Evolutionary conservation across 805 yeast genomes (phyloP).

Genomic region (Blastobotrys mokoenaii): DNA sequence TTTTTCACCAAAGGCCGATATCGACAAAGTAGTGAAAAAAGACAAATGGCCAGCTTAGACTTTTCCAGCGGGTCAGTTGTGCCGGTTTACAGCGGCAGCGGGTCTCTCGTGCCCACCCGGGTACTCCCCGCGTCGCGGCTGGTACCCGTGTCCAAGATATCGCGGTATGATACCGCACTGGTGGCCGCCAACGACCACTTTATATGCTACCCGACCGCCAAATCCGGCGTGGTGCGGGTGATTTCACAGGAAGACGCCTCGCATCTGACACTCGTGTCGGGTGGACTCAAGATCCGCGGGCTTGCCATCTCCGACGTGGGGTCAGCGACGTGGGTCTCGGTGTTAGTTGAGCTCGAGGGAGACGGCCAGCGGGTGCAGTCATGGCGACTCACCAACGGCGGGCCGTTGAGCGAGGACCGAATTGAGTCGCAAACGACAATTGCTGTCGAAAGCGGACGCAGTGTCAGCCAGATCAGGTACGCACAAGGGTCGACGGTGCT

Average conservation of each 20-base stretch:
- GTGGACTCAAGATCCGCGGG: conserved; percentile 1
- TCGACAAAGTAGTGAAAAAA: neutral
- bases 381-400: conserved; percentile 1
- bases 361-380: neutral
- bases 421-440: neutral
- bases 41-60: conserved; percentile 1
- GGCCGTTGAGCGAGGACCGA: neutral
- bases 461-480: too few relatives aligned
- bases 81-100: neutral
- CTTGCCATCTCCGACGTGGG: conserved; percentile 2
- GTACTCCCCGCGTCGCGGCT: neutral
- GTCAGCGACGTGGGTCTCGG: conserved; percentile 1
- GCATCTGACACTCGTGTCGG: conserved; percentile 9
- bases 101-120: neutral
- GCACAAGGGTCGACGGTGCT: too few relatives aligned
- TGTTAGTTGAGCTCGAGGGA: conserved; percentile 2
- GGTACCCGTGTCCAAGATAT: conserved; percentile 16
- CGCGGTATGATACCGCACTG: conserved; percentile 8
- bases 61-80: conserved; percentile 1
- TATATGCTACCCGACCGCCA: conserved; percentile 18
- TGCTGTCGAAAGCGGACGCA: too few relatives aligned
- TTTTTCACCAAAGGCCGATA: too few relatives aligned
- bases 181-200: conserved; percentile 13
- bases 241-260: conserved; percentile 17
- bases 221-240: conserved; percentile 16